Evolutionary conservation across 2,329 filamentous ascomycete genomes (phyloP).

Genomic region (Didymella glomerata): DNA sequence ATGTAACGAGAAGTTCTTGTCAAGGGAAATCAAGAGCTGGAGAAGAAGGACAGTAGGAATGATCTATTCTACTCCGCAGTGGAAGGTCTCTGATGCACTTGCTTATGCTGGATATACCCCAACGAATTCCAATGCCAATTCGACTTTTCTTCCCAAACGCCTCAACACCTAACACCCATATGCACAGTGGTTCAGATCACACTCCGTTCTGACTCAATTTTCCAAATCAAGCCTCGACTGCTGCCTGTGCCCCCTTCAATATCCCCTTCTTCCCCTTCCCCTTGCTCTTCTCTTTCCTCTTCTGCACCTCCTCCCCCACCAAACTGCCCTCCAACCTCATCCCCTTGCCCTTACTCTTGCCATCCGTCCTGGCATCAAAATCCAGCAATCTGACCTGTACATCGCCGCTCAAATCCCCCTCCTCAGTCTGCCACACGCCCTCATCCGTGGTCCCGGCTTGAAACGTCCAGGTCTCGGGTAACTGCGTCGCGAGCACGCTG

Average conservation of each 20-base stretch:
- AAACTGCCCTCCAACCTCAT: slow-evolving; percentile 90
- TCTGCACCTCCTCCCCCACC: slow-evolving; percentile 73
- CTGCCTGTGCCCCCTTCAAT: slow-evolving; percentile 3
- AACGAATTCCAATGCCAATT: slow-evolving; percentile 1
- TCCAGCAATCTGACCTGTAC: slow-evolving; percentile 69
- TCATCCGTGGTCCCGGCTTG: slow-evolving; percentile 40
- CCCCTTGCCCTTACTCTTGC: slow-evolving; percentile 74
- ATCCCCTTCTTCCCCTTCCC: slow-evolving; percentile 25
- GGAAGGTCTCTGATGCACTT: slow-evolving; percentile 55
- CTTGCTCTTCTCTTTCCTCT: slow-evolving; percentile 31
- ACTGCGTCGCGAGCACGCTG: slow-evolving; percentile 76
- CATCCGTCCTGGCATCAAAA: slow-evolving; percentile 73
- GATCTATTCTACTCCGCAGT: neutral
- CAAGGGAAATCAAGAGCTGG: neutral
- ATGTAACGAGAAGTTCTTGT: neutral
- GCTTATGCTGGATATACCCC: slow-evolving; percentile 14
- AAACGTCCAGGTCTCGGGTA: slow-evolving; percentile 85
- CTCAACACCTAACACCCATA: neutral
- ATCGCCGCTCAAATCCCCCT: slow-evolving; percentile 63
- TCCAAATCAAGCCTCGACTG: too few species aligned
- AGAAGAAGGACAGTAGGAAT: neutral
- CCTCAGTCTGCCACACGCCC: slow-evolving; percentile 77
- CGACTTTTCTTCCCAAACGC: slow-evolving; percentile 5
- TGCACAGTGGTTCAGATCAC: neutral
- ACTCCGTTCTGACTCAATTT: too few species aligned